phyloP scores from a whole-genome alignment of 2,329 filamentous ascomycete species.

The Venturia aucupariae region DNA sequence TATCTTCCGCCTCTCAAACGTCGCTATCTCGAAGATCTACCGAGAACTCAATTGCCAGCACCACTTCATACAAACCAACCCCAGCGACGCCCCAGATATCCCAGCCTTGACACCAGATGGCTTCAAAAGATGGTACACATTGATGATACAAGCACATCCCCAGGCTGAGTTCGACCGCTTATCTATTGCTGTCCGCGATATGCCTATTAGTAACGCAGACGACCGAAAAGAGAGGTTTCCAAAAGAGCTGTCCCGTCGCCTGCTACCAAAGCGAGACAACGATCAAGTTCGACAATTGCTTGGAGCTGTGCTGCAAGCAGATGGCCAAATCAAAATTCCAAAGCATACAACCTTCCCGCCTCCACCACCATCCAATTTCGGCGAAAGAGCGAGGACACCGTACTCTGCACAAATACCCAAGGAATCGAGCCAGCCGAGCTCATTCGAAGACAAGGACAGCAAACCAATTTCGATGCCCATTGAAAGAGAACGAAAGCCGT shows the following conservation, averaged over 20 bases:
- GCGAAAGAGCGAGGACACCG: slow-evolving; percentile 8
- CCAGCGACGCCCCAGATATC: slow-evolving; percentile 33
- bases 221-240: slow-evolving; percentile 65
- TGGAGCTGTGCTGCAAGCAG: slow-evolving; percentile 42
- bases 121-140: slow-evolving; percentile 55
- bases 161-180: slow-evolving; percentile 65
- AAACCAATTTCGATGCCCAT: slow-evolving; percentile 38
- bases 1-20: slow-evolving; percentile 16
- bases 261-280: slow-evolving; percentile 57
- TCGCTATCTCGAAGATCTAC: slow-evolving; percentile 36
- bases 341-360: slow-evolving; percentile 26
- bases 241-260: slow-evolving; percentile 63
- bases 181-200: slow-evolving; percentile 55
- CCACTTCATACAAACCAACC: slow-evolving; percentile 37
- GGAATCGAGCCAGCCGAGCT: slow-evolving; percentile 1
- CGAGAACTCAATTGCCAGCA: slow-evolving; percentile 36
- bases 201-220: slow-evolving; percentile 59
- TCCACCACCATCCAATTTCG: slow-evolving; percentile 18
- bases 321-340: slow-evolving; percentile 26
- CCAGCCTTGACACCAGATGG: slow-evolving; percentile 39
- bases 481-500: slow-evolving; percentile 58
- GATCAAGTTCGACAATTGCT: slow-evolving; percentile 50
- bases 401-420: slow-evolving; percentile 5
- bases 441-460: slow-evolving; percentile 9
- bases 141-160: slow-evolving; percentile 66